Base-by-base conservation (phyloP, 169 alveolate genomes). In the Cryptosporidium parvum region DNA sequence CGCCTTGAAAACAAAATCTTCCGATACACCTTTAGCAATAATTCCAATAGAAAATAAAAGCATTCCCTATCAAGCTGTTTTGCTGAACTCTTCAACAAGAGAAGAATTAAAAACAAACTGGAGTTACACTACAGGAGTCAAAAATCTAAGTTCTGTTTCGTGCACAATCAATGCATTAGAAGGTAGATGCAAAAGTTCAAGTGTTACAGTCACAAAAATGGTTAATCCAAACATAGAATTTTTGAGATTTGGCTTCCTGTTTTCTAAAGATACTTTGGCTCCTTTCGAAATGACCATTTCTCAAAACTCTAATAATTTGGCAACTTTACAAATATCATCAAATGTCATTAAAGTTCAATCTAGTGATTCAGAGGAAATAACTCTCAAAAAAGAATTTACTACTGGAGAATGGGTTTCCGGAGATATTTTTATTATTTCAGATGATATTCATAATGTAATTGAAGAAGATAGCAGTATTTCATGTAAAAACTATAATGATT, bases 321-420 rank as follows among this genome's bases (percentile, higher is more conserved):
- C 1, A n/a, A 73, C 29, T 23, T 16, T 73, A 0, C 45, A 14
- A 56, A 23, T 73, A 23, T 16, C 68, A 35, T 23, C 62, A 52
- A 73, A 58, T 53, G 6, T 5, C 26, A 73, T 73, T 0, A 51
- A 33, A 23, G 10, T 73, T 73, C 2, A 33, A 1, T 35, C 53
- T 56, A 16, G n/a, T 16, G 52, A 35, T 33, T 8, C 16, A 10
- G 23, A 33, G 2, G 68, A 56, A 53, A 35, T 73, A 7, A 37
- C 1, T 33, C 48, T 73, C 10, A 56, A 26, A 56, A 39, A 59
- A 33, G 70, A 73, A 73, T 7, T 73, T 3, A 26, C 26, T 14
- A 62, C 52, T 33, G 86, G 86, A n/a, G 71, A 73, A n/a, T 73
- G 86, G 86, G 18, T 73, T 42, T 56, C 86, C 56, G 86, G 86